phyloP scores from a whole-genome alignment of 176 grass and related monocot species.

The Raddia guianensis region DNA sequence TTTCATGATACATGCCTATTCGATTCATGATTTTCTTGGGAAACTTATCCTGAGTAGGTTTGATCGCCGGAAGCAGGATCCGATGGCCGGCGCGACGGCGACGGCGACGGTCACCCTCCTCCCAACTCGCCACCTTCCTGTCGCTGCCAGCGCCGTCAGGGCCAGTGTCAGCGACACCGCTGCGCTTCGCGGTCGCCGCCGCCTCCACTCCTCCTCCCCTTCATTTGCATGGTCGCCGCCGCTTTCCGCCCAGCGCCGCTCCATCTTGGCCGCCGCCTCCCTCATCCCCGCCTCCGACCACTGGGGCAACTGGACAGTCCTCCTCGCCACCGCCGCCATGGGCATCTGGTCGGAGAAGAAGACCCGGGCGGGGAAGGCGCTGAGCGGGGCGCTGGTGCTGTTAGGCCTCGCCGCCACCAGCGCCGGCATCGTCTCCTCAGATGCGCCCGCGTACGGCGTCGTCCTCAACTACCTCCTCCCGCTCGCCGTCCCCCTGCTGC shows the following conservation, averaged over 20 bases:
- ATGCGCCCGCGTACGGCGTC: conserved; percentile 60
- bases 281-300: conserved; percentile 56
- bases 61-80: neutral
- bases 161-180: neutral
- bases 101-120: neutral
- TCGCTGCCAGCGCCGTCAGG: neutral
- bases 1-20: too few relatives aligned
- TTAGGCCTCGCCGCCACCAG: conserved; percentile 74
- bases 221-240: neutral
- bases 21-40: too few relatives aligned
- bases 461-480: conserved; percentile 73
- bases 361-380: conserved; percentile 58
- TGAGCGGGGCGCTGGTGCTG: conserved; percentile 64
- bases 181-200: neutral
- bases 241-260: neutral
- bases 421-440: conserved; percentile 56
- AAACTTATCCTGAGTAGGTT: too few relatives aligned
- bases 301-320: conserved; percentile 83
- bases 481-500: conserved; percentile 66
- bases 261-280: neutral
- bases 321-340: conserved; percentile 58
- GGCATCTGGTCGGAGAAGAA: conserved; percentile 67
- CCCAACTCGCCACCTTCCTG: neutral
- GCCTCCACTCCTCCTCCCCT: neutral
- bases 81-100: neutral